Percentiles rank a stretch among this genome's conserved stretches.
Conservation (phyloP, 2,329 filamentous ascomycete genomes). For the Diaporthe capsici region DNA sequence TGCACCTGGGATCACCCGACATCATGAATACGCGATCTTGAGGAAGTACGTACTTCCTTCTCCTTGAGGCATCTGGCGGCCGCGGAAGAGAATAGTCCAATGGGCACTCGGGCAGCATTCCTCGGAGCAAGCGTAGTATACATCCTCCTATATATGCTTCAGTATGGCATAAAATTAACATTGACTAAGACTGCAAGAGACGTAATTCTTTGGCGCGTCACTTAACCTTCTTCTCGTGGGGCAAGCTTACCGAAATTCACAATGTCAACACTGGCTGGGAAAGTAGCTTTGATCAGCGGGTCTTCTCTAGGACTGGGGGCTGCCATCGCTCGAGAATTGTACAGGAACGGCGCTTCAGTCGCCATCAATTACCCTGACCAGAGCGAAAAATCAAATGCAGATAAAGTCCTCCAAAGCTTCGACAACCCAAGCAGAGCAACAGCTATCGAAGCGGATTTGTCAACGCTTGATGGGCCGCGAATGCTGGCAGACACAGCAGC, state of each 20-base stretch:
- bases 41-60: too few relatives aligned
- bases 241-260: neutral
- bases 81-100: neutral
- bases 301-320: neutral
- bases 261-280: neutral
- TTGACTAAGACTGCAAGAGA: neutral
- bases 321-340: neutral
- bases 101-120: neutral
- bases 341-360: neutral
- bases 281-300: neutral
- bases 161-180: neutral
- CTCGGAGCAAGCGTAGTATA: neutral
- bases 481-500: neutral
- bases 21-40: neutral
- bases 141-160: neutral
- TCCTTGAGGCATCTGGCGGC: neutral
- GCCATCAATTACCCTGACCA: neutral
- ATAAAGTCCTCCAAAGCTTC: neutral
- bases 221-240: neutral
- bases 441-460: neutral
- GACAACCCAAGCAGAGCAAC: neutral
- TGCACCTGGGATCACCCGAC: neutral
- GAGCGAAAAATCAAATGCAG: neutral
- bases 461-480: neutral
- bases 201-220: neutral